These are phyloP conservation scores for Lonicera japonica DNA, from an alignment of 129 eudicot genomes.

Conservation along the genomic window DNA sequence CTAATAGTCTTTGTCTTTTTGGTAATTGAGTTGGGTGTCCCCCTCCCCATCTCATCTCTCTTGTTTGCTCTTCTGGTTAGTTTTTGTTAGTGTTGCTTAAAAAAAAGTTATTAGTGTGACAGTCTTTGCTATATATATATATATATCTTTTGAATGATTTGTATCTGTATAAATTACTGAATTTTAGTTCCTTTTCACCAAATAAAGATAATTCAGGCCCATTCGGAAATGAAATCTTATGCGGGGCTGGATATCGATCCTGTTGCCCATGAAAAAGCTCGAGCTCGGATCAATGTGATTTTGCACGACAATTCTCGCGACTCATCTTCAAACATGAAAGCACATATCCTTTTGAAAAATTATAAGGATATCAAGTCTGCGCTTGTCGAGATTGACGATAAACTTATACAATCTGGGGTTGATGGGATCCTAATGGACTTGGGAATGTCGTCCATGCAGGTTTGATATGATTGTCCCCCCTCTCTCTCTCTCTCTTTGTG, in stretches of 20 bases:
- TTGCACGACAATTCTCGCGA: slow-evolving; percentile 21
- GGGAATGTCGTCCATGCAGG: slow-evolving; percentile 99
- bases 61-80: no score
- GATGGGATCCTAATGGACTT: slow-evolving; percentile 93
- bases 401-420: slow-evolving; percentile 40
- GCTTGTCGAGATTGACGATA: slow-evolving; percentile 57
- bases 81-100: no score
- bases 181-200: slow-evolving; percentile 4
- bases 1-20: no score
- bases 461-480: slow-evolving; percentile 8
- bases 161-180: neutral
- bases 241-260: slow-evolving; percentile 93
- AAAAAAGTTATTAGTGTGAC: no score
- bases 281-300: slow-evolving; percentile 37
- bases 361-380: slow-evolving; percentile 50
- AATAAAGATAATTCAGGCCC: slow-evolving; percentile 67
- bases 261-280: slow-evolving; percentile 77
- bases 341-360: slow-evolving; percentile 52
- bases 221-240: slow-evolving; percentile 69
- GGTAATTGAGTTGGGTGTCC: no score
- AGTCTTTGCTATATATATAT: no score
- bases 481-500: neutral
- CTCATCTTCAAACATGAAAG: slow-evolving; percentile 31
- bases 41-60: no score
- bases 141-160: neutral